Evolutionary conservation across 768 basidiomycete species (phyloP).

Genomic region (Fomitopsis serialis): DNA sequence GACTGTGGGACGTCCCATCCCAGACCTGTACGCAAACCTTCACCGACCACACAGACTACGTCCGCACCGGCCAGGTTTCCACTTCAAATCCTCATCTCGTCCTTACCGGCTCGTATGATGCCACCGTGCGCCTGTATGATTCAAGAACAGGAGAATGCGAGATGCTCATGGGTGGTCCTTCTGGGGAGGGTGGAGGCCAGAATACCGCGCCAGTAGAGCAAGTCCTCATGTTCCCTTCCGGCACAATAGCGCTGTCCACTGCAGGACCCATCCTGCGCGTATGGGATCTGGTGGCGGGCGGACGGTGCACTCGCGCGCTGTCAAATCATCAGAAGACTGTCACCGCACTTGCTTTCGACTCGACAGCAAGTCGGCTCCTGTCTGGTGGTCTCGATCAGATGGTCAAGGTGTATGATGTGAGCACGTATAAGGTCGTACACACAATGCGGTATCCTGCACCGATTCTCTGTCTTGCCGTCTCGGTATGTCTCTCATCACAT

Average conservation of each 20-base stretch:
- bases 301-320: constrained; percentile 82
- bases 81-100: constrained; percentile 77
- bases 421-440: constrained; percentile 91
- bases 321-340: constrained; percentile 99
- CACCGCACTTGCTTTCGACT: constrained; percentile 80
- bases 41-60: constrained; percentile 87
- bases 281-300: constrained; percentile 93
- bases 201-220: constrained; percentile 77
- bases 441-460: constrained; percentile 98
- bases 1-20: constrained; percentile 93
- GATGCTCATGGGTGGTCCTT: constrained; percentile 62
- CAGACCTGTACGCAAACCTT: constrained; percentile 78
- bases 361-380: constrained; percentile 70
- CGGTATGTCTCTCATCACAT: constrained; percentile 46
- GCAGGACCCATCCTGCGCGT: constrained; percentile 90
- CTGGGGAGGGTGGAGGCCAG: constrained; percentile 23
- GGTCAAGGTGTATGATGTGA: constrained; percentile 97
- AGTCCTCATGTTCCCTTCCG: constrained; percentile 89
- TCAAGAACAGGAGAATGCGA: constrained; percentile 77
- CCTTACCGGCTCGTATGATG: constrained; percentile 93
- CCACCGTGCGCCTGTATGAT: constrained; percentile 85
- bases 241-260: constrained; percentile 76
- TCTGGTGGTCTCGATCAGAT: constrained; percentile 94
- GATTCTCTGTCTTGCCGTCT: constrained; percentile 83
- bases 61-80: constrained; percentile 87